Conservation (phyloP, 2,329 filamentous ascomycete species). For the Alternaria ventricosa region DNA sequence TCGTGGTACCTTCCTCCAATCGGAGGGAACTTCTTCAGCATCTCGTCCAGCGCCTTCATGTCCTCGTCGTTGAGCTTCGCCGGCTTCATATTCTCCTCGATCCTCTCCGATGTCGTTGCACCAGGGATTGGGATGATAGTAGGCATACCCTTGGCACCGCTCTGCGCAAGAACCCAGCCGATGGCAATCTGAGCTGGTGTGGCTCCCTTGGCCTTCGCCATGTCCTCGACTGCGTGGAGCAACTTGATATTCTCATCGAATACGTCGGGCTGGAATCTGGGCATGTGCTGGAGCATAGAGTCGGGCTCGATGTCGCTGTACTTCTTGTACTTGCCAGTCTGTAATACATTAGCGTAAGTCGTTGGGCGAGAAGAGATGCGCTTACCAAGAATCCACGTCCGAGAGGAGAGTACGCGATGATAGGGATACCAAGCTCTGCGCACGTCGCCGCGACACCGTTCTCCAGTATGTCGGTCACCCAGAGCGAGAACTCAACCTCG, state of each 20-base stretch:
- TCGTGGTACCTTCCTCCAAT: conserved; percentile 51
- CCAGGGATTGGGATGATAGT: conserved; percentile 71
- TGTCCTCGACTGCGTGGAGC: conserved; percentile 61
- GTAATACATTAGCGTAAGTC: conserved; percentile 22
- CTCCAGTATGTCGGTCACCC: conserved; percentile 61
- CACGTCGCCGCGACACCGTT: conserved; percentile 65
- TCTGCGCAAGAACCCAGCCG: conserved; percentile 65
- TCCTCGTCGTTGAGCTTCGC: conserved; percentile 56
- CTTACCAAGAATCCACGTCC: conserved; percentile 63
- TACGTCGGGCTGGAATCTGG: conserved; percentile 68
- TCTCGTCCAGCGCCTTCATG: conserved; percentile 59
- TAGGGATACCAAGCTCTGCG: conserved; percentile 68
- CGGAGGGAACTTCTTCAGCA: conserved; percentile 56
- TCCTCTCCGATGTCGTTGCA: conserved; percentile 62
- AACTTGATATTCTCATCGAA: conserved; percentile 72
- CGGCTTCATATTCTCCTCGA: conserved; percentile 69
- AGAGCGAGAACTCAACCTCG: conserved; percentile 67
- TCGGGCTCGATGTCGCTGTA: conserved; percentile 65
- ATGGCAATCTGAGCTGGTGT: conserved; percentile 71
- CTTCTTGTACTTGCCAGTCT: conserved; percentile 55
- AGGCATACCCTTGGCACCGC: conserved; percentile 60
- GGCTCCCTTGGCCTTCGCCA: conserved; percentile 66
- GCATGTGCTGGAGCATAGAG: conserved; percentile 57
- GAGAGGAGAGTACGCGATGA: conserved; percentile 74
- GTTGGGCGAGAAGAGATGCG: neutral